phyloP scores from a whole-genome alignment of 108 stramenopile genomes.

The Stephanodiscus minutulus region DNA sequence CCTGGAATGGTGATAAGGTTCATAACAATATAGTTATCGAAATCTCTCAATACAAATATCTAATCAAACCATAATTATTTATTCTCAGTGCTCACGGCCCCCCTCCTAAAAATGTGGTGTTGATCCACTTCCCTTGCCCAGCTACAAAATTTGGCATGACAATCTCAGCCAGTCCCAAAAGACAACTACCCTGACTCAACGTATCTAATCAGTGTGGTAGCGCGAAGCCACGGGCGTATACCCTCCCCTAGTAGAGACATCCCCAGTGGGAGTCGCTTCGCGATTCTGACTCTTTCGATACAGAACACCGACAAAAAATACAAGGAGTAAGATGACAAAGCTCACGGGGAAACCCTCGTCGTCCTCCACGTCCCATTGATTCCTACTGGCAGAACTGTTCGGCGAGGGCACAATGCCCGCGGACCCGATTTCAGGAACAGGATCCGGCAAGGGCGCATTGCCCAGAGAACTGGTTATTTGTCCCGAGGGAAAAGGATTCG shows the following conservation, averaged over 20 bases:
- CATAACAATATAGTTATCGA: too few species aligned
- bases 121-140: too few species aligned
- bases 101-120: too few species aligned
- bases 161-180: too few species aligned
- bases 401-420: not conserved
- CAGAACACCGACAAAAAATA: not conserved
- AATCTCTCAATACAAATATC: too few species aligned
- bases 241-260: conserved; percentile 12
- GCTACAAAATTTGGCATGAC: too few species aligned
- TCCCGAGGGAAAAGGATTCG: not conserved
- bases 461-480: not conserved
- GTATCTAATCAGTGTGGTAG: too few species aligned
- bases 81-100: too few species aligned
- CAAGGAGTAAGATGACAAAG: not conserved
- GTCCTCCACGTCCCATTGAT: not conserved
- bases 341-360: conserved; percentile 3
- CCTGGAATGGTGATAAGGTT: too few species aligned
- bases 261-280: not conserved
- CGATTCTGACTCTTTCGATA: conserved; percentile 5
- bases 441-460: not conserved
- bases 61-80: too few species aligned
- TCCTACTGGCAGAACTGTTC: not conserved
- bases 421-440: not conserved
- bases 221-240: conserved; percentile 5
- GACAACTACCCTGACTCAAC: too few species aligned